Percentiles rank a stretch among this genome's conserved stretches.
Conservation (phyloP, 2,329 filamentous ascomycete genomes). For the Diaporthe vexans region DNA sequence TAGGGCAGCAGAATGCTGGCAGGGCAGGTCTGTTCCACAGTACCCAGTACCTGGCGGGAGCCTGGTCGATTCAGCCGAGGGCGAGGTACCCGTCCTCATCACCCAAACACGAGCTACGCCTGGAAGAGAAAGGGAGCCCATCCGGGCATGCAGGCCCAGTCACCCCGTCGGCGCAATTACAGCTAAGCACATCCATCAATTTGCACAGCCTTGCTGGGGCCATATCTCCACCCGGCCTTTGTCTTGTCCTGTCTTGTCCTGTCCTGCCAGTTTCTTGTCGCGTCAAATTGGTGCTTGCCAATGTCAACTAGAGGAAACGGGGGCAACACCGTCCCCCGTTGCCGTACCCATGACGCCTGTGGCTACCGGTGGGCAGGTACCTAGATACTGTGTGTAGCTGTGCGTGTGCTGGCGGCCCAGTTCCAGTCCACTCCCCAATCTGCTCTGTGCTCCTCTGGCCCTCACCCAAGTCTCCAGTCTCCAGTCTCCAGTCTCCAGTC, state of each 20-base stretch:
- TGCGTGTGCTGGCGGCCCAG: background rate
- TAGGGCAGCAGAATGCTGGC: background rate
- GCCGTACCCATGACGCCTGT: background rate
- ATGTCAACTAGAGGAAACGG: conserved; percentile 4
- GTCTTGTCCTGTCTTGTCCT: conserved; percentile 16
- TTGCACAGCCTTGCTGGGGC: conserved; percentile 25
- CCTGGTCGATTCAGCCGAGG: conserved; percentile 1
- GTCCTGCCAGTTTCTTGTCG: conserved; percentile 14
- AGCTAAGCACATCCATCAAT: conserved; percentile 32
- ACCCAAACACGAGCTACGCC: conserved; percentile 28
- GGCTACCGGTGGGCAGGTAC: background rate
- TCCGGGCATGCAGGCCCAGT: conserved; percentile 30
- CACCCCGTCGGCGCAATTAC: conserved; percentile 27
- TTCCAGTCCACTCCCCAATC: background rate
- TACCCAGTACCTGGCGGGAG: background rate
- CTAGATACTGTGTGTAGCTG: background rate
- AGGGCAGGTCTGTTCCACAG: no score
- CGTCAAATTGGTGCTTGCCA: conserved; percentile 10
- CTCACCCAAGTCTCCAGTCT: background rate
- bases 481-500: background rate
- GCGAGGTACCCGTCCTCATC: conserved; percentile 23
- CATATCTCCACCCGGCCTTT: conserved; percentile 23
- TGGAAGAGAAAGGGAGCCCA: conserved; percentile 21
- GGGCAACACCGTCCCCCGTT: background rate
- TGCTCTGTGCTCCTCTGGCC: conserved; percentile 9